Evolutionary conservation across 2,329 filamentous ascomycete species (phyloP).

Genomic region (Neonectria neomacrospora): DNA sequence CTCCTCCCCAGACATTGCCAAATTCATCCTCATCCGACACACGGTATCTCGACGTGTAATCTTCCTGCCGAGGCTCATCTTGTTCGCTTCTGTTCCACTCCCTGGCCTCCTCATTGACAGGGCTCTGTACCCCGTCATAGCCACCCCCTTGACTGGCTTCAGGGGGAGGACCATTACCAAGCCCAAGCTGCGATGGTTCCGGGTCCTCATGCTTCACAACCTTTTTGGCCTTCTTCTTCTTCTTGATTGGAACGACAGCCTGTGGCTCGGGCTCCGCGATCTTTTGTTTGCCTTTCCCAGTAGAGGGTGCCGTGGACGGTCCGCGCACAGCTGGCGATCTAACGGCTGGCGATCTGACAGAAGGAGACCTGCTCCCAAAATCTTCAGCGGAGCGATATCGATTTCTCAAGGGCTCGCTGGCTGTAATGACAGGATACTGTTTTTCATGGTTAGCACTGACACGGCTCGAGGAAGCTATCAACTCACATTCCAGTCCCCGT

Average conservation of each 20-base stretch:
- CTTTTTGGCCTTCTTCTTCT: slow-evolving; percentile 53
- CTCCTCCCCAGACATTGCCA: slow-evolving; percentile 57
- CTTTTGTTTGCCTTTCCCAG: slow-evolving; percentile 40
- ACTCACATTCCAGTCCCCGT: slow-evolving; percentile 94
- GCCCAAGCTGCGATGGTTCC: slow-evolving; percentile 42
- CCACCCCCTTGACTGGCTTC: slow-evolving; percentile 26
- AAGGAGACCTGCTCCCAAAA: slow-evolving; percentile 44
- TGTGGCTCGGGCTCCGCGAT: slow-evolving; percentile 39
- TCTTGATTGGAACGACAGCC: slow-evolving; percentile 51
- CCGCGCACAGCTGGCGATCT: slow-evolving; percentile 34
- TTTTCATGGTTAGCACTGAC: slow-evolving; percentile 14
- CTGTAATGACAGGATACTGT: slow-evolving; percentile 94
- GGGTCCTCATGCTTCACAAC: slow-evolving; percentile 50
- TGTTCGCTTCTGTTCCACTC: slow-evolving; percentile 15
- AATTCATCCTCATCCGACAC: slow-evolving; percentile 57
- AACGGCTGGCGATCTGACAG: slow-evolving; percentile 34
- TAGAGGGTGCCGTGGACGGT: slow-evolving; percentile 19
- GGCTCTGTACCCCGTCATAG: slow-evolving; percentile 37
- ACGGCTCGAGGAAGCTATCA: not conserved
- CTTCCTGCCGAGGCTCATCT: slow-evolving; percentile 29
- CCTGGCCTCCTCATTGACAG: slow-evolving; percentile 35
- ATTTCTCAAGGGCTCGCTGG: slow-evolving; percentile 75
- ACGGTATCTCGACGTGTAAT: slow-evolving; percentile 40
- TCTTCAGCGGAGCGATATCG: slow-evolving; percentile 61
- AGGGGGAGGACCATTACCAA: slow-evolving; percentile 39